phyloP scores from a whole-genome alignment of 345 rosid genomes.

The Eucalyptus erythrocorys region DNA sequence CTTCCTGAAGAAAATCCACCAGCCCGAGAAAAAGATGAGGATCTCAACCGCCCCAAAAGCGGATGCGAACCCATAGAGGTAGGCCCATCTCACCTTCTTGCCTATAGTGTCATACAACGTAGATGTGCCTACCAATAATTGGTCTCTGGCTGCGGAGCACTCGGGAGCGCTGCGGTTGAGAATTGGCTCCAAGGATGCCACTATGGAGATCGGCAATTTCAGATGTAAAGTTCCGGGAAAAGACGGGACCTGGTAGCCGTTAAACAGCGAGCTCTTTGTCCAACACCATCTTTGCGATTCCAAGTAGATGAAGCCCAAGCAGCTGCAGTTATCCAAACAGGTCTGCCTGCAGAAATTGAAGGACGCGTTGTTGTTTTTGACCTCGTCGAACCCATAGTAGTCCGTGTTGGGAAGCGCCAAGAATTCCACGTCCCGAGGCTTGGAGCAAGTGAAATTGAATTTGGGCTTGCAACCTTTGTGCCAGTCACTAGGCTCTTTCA shows the following conservation, averaged over 20 bases:
- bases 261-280: conserved; percentile 12
- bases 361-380: not conserved
- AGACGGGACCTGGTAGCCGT: conserved; percentile 15
- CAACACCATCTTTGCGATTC: conserved; percentile 6
- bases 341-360: conserved; percentile 9
- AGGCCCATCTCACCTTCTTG: conserved; percentile 9
- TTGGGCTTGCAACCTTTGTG: conserved; percentile 27
- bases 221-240: conserved; percentile 14
- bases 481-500: conserved; percentile 9
- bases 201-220: conserved; percentile 11
- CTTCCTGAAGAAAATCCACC: conserved; percentile 17
- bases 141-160: not conserved
- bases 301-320: conserved; percentile 22
- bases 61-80: conserved; percentile 20
- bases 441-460: conserved; percentile 9
- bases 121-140: not conserved
- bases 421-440: not conserved
- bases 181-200: not conserved
- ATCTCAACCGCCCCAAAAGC: conserved; percentile 20
- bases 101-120: not conserved
- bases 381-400: conserved; percentile 19
- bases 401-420: conserved; percentile 6
- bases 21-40: not conserved
- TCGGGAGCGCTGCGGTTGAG: not conserved
- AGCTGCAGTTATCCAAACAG: conserved; percentile 17